Conservation (phyloP, 2,329 filamentous ascomycete genomes). For the Rhynchosporium agropyri region DNA sequence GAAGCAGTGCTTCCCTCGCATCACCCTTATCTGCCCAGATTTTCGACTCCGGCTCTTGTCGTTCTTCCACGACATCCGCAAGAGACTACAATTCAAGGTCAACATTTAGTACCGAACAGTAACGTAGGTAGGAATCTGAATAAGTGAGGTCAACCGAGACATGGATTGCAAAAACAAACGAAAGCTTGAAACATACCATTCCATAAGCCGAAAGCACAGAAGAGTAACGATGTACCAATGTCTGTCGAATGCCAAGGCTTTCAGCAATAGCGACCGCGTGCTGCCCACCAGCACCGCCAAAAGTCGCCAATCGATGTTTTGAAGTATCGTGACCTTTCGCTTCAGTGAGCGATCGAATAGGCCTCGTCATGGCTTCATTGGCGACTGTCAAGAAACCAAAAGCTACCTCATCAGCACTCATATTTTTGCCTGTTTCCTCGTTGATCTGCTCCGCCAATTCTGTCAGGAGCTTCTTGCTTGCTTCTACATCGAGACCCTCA, state of each 20-base stretch:
- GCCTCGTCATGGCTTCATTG: slow-evolving; percentile 88
- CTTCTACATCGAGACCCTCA: slow-evolving; percentile 73
- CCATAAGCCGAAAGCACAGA: slow-evolving; percentile 89
- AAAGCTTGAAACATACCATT: slow-evolving; percentile 58
- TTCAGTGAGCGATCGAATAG: slow-evolving; percentile 87
- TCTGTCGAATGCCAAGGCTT: slow-evolving; percentile 80
- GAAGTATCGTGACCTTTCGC: slow-evolving; percentile 91
- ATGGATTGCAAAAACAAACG: background rate
- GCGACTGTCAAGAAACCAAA: slow-evolving; percentile 89
- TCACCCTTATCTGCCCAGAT: slow-evolving; percentile 62
- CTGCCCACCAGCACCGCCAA: slow-evolving; percentile 89
- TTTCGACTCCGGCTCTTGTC: slow-evolving; percentile 73
- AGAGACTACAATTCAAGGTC: slow-evolving; percentile 50
- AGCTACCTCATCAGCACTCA: slow-evolving; percentile 82
- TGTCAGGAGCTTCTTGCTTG: slow-evolving; percentile 74
- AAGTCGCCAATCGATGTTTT: slow-evolving; percentile 86
- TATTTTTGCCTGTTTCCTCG: slow-evolving; percentile 67
- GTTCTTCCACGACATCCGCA: slow-evolving; percentile 89
- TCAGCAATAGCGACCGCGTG: slow-evolving; percentile 91
- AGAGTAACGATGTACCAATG: slow-evolving; percentile 83
- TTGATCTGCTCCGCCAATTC: slow-evolving; percentile 80
- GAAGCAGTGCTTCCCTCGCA: slow-evolving; percentile 63
- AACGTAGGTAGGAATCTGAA: background rate
- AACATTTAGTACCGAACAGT: background rate
- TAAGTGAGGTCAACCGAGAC: background rate